A percentile compares a stretch with the other conserved stretches of the same genome.
Evolutionary conservation across 2,329 filamentous ascomycete species (phyloP).

Genomic region (Fonsecaea pugnacius): DNA sequence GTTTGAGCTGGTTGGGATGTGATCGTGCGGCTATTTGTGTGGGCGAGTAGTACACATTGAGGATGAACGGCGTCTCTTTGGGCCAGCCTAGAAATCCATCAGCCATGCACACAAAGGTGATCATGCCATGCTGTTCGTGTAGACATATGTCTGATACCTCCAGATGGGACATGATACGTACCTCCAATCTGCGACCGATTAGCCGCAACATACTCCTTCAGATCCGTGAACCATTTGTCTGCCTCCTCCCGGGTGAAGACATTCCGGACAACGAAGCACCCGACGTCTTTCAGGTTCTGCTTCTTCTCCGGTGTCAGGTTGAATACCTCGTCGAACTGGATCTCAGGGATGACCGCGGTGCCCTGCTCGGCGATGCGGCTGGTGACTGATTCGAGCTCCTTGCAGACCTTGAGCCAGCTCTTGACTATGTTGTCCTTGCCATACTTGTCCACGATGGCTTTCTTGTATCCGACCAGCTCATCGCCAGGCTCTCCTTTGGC

Average conservation of each 20-base stretch:
- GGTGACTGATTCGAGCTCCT: slow-evolving; percentile 44
- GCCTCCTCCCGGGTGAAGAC: slow-evolving; percentile 29
- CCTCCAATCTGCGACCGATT: slow-evolving; percentile 32
- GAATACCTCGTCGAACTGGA: slow-evolving; percentile 41
- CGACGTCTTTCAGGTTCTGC: slow-evolving; percentile 32
- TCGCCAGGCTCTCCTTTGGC: slow-evolving; percentile 28
- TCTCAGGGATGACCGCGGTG: slow-evolving; percentile 43
- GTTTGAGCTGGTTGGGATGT: slow-evolving; percentile 45
- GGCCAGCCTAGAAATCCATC: slow-evolving; percentile 42
- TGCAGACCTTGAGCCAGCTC: slow-evolving; percentile 49
- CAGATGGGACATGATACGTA: slow-evolving; percentile 29
- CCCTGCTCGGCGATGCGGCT: slow-evolving; percentile 45
- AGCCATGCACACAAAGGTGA: not conserved
- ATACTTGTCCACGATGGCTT: slow-evolving; percentile 45
- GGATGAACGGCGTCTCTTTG: slow-evolving; percentile 45
- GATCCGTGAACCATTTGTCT: slow-evolving; percentile 35
- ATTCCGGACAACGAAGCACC: slow-evolving; percentile 34
- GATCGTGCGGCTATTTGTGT: slow-evolving; percentile 47
- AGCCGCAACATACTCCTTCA: slow-evolving; percentile 43
- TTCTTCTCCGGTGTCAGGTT: slow-evolving; percentile 44
- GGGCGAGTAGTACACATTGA: slow-evolving; percentile 47
- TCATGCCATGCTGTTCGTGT: not conserved
- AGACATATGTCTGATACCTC: not conserved
- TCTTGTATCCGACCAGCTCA: slow-evolving; percentile 39
- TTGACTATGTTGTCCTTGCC: slow-evolving; percentile 43